These are phyloP conservation scores for Nicotiana knightiana DNA, from an alignment of 257 asterid genomes.

Conservation along the genomic window DNA sequence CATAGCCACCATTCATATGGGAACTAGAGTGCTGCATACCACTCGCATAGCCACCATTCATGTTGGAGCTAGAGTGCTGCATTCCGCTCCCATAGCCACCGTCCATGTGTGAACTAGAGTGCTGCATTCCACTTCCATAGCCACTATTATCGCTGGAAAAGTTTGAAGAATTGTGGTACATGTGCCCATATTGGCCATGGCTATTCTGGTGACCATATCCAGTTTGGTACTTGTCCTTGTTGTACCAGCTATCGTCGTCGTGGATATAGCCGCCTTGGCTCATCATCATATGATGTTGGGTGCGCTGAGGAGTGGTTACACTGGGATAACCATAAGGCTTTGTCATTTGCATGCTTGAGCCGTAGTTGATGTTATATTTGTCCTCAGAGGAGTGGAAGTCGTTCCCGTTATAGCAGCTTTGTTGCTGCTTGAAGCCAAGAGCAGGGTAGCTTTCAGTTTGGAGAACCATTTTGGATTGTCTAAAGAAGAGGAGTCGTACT, in stretches of 20 bases:
- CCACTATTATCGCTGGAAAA: neutral
- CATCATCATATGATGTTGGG: neutral
- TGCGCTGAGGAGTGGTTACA: neutral
- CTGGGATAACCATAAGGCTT: conserved; percentile 2
- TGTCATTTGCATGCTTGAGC: conserved; percentile 3
- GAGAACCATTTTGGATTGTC: neutral
- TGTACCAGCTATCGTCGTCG: neutral
- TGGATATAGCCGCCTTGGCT: conserved; percentile 1
- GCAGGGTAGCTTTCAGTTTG: neutral
- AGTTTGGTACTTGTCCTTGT: neutral
- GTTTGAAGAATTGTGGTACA: neutral
- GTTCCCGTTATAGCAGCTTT: neutral
- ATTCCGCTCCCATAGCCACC: neutral
- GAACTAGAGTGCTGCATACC: neutral
- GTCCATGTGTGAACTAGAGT: neutral
- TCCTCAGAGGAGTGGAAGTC: neutral
- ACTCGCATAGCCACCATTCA: neutral
- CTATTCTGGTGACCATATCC: neutral
- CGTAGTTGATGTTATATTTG: neutral
- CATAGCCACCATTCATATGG: neutral
- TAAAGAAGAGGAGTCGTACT: neutral
- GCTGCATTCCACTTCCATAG: neutral
- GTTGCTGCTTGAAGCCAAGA: neutral
- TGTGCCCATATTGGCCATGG: neutral
- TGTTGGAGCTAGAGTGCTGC: neutral